A percentile compares a stretch with the other conserved stretches of the same genome.
phyloP scores from a whole-genome alignment of 345 rosid species.

The Lepidium africanum region DNA sequence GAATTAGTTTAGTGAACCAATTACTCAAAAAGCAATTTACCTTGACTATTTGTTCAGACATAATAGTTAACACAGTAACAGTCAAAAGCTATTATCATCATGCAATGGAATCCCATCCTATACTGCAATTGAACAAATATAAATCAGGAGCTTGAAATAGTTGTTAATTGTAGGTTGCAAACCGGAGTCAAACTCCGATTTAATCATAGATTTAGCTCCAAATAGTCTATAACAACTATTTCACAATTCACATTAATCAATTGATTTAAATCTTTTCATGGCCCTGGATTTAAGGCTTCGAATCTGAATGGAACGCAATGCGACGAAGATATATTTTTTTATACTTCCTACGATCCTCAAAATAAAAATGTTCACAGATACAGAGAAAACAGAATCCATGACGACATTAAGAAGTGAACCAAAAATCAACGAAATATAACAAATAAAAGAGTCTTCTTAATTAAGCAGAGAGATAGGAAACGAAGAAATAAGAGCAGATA shows the following conservation, averaged over 20 bases:
- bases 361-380: conserved; percentile 6
- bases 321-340: background rate
- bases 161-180: no score
- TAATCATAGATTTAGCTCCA: no score
- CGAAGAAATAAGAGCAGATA: conserved; percentile 1
- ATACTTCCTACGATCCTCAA: background rate
- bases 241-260: no score
- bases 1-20: background rate
- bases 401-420: background rate
- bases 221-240: no score
- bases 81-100: background rate
- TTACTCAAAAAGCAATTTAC: background rate
- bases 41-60: background rate
- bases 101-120: background rate
- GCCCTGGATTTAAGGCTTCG: no score
- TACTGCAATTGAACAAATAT: background rate
- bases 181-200: no score
- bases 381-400: background rate
- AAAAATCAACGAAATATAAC: conserved; percentile 9
- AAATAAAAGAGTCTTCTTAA: background rate
- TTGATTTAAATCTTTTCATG: no score
- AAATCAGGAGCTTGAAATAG: background rate
- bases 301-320: no score
- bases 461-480: background rate
- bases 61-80: background rate